These are phyloP conservation scores for Hyaloscypha variabilis DNA, from an alignment of 495 filamentous ascomycete species.

Conservation along the genomic window DNA sequence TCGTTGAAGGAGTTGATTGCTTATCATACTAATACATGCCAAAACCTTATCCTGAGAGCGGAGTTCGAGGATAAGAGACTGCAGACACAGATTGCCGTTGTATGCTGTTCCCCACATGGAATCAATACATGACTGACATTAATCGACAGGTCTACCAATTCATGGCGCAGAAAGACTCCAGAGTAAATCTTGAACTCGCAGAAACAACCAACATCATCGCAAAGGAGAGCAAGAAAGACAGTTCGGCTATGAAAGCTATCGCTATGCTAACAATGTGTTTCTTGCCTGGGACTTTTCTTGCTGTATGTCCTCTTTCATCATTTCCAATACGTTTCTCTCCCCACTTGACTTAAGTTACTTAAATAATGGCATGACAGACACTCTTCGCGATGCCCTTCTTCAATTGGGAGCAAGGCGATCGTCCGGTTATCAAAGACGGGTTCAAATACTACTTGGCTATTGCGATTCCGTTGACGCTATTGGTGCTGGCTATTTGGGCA, in stretches of 20 bases:
- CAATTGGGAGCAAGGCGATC: slow-evolving; percentile 1
- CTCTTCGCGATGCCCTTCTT: slow-evolving; percentile 19
- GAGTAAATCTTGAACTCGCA: slow-evolving; percentile 15
- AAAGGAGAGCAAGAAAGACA: slow-evolving; percentile 17
- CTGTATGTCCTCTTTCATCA: slow-evolving; percentile 8
- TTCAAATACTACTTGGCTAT: slow-evolving; percentile 15
- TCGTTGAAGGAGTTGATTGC: slow-evolving; percentile 5
- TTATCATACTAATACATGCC: slow-evolving; percentile 12
- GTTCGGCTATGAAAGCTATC: slow-evolving; percentile 26
- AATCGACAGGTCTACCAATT: slow-evolving; percentile 21
- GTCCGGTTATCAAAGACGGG: not conserved
- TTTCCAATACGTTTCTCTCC: no score
- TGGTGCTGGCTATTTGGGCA: slow-evolving; percentile 13
- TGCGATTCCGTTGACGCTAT: slow-evolving; percentile 12
- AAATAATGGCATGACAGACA: slow-evolving; percentile 6
- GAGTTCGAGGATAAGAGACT: slow-evolving; percentile 17
- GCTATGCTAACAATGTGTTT: slow-evolving; percentile 30
- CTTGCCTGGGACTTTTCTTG: slow-evolving; percentile 29
- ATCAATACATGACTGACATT: not conserved
- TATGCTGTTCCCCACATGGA: not conserved
- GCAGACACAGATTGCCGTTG: slow-evolving; percentile 17
- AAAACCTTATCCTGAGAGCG: slow-evolving; percentile 2
- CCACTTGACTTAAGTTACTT: no score
- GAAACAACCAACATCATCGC: slow-evolving; percentile 12
- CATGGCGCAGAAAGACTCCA: slow-evolving; percentile 23